Conservation (phyloP, 306 rosid species). For the Carpinus viminea region DNA sequence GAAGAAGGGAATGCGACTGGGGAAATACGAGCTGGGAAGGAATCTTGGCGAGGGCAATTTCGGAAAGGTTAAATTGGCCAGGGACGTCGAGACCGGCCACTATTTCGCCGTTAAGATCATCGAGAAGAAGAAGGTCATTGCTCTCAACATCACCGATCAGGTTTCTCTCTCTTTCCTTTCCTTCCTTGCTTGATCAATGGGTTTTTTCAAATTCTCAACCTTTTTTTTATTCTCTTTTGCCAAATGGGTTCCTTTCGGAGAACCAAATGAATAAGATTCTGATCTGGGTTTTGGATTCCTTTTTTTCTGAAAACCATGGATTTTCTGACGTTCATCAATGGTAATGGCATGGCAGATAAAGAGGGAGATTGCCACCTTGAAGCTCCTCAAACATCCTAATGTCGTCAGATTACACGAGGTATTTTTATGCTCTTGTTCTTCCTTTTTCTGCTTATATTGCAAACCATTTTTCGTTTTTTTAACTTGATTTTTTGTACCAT, state of each 20-base stretch:
- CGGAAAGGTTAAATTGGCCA: conserved; percentile 82
- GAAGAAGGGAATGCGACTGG: conserved; percentile 49
- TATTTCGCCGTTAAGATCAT: conserved; percentile 74
- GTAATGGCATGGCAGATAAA: conserved; percentile 62
- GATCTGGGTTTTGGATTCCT: neutral
- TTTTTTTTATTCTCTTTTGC: neutral
- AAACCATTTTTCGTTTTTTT: neutral
- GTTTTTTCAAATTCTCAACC: neutral
- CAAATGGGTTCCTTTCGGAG: neutral
- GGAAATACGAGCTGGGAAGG: conserved; percentile 78
- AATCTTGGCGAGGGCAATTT: conserved; percentile 88
- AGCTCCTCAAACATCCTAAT: conserved; percentile 86
- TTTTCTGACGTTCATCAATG: neutral
- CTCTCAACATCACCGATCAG: conserved; percentile 74
- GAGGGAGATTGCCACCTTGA: conserved; percentile 81
- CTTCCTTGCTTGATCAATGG: neutral
- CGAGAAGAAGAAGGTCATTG: conserved; percentile 58
- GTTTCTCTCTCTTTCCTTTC: conserved; percentile 12
- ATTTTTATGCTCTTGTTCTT: neutral
- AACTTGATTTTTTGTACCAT: neutral
- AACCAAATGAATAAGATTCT: neutral
- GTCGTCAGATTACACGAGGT: conserved; percentile 87
- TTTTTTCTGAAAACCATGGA: neutral
- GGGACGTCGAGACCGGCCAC: conserved; percentile 52
- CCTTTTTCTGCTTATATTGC: neutral